Conservation (phyloP, 805 yeast genomes). For the Priceomyces castillae region DNA sequence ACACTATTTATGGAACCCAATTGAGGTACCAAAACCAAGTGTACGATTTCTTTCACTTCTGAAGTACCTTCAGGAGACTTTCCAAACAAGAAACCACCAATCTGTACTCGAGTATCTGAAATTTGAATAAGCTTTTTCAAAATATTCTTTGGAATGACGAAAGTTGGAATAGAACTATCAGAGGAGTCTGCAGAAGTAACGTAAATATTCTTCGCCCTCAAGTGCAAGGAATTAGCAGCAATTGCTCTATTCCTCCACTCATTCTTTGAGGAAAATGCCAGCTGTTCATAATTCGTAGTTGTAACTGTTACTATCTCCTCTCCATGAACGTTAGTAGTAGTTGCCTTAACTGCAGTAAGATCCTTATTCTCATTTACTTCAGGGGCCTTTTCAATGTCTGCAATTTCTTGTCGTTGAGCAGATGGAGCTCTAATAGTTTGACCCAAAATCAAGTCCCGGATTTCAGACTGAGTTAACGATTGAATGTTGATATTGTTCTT, state of each 20-base stretch:
- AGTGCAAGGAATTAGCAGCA: slow-evolving; percentile 66
- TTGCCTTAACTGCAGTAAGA: slow-evolving; percentile 74
- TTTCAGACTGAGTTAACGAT: slow-evolving; percentile 87
- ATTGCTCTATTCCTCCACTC: slow-evolving; percentile 92
- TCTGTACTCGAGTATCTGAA: slow-evolving; percentile 76
- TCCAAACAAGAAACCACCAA: slow-evolving; percentile 82
- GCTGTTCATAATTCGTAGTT: slow-evolving; percentile 83
- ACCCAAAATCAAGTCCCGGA: slow-evolving; percentile 90
- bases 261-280: slow-evolving; percentile 74
- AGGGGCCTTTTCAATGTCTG: slow-evolving; percentile 58
- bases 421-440: slow-evolving; percentile 93
- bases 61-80: slow-evolving; percentile 73
- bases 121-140: slow-evolving; percentile 74
- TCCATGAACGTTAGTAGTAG: slow-evolving; percentile 88
- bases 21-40: slow-evolving; percentile 83
- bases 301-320: slow-evolving; percentile 95
- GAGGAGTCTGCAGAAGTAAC: slow-evolving; percentile 57
- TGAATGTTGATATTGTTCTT: slow-evolving; percentile 83
- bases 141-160: slow-evolving; percentile 78
- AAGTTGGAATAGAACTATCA: slow-evolving; percentile 56
- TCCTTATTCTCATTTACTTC: slow-evolving; percentile 47
- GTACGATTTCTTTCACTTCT: slow-evolving; percentile 73
- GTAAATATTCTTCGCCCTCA: slow-evolving; percentile 68
- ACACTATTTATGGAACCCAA: slow-evolving; percentile 68
- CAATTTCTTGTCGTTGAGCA: slow-evolving; percentile 76